Base-by-base conservation (phyloP, 371 early-diverging fungal species). In the Actinomortierella wolfii region DNA sequence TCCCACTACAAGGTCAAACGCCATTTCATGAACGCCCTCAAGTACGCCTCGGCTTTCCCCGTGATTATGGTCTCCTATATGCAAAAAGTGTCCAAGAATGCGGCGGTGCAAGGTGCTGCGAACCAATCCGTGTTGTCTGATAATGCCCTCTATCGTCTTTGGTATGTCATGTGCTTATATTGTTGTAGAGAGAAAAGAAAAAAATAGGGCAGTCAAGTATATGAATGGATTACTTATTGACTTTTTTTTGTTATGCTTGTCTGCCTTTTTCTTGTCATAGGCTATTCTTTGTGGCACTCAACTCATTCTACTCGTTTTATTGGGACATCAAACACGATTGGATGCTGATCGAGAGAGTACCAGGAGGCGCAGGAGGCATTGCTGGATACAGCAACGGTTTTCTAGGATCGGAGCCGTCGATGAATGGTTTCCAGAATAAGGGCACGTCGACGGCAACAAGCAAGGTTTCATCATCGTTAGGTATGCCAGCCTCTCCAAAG, bases 301-400 rank as follows among this genome's bases (percentile, higher is more conserved):
- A 96, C 76, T 93, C 96, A 28, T 79, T 92, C 54, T 97, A 91
- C 77, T 94, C 94, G 1, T 90, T 95, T 54, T 95, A 94, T 81
- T 97, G 97, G 98, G 97, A 96, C 76, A 82, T 96, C 23, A 84
- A 86, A 23, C 86, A 94, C 76, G 97, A 97, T 77, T 97, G 96
- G 96, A 86, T 85, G 26, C 76, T 97, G 20, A 82, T 91, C 17
- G 78, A 83, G 44, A 39, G 34, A 34, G 34, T 34, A 34, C 34
- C 34, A 6, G 34, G 34, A 34, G 34, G 34, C 4, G 34, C 34
- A 4, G 11, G 7, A 4, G 11, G 34, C 7, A n/a, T 8, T 7
- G 29, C 46, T 45, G 41, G 21, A 28, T 15, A 18, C 25, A 52
- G 29, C 34, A 21, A 39, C 20, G 29, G 11, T 15, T 26, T 7